Percentiles rank a stretch among this genome's conserved stretches.
phyloP scores from a whole-genome alignment of 306 rosid genomes.

The Prunus padus region DNA sequence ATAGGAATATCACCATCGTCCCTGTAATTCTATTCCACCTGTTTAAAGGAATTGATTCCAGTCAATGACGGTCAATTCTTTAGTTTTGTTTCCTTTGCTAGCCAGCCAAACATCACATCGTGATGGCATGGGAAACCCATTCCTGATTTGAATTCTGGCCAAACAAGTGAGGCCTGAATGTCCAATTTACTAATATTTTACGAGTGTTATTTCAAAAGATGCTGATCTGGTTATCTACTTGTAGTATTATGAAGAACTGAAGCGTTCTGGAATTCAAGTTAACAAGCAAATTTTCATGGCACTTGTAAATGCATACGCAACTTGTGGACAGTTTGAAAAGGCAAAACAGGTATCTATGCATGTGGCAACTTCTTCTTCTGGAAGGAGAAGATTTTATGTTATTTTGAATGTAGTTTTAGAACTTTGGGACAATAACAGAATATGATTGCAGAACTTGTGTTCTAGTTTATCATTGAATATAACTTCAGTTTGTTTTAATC shows the following conservation, averaged over 20 bases:
- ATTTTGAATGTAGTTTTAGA: background rate
- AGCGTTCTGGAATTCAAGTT: slow-evolving; percentile 25
- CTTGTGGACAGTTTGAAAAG: slow-evolving; percentile 72
- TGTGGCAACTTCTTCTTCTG: slow-evolving; percentile 21
- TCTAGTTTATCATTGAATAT: background rate
- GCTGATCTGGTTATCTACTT: slow-evolving; percentile 37
- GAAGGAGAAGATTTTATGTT: background rate
- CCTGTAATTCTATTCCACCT: background rate
- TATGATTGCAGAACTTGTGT: slow-evolving; percentile 4
- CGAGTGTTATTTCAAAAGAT: slow-evolving; percentile 12
- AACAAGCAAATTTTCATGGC: slow-evolving; percentile 66
- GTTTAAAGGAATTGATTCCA: background rate
- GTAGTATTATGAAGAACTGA: slow-evolving; percentile 71
- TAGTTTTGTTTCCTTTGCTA: background rate
- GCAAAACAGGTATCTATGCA: slow-evolving; percentile 72
- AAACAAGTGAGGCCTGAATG: background rate
- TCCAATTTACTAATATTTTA: slow-evolving; percentile 1
- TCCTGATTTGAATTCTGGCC: background rate
- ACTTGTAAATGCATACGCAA: slow-evolving; percentile 69
- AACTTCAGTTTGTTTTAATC: background rate
- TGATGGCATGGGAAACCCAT: background rate
- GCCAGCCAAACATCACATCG: background rate
- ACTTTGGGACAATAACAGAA: background rate
- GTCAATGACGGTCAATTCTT: background rate
- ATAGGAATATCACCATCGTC: background rate